Evolutionary conservation across 2,329 filamentous ascomycete genomes (phyloP), one percentile per base, ranked within the genome.

Genomic region (Colletotrichum sp.): DNA sequence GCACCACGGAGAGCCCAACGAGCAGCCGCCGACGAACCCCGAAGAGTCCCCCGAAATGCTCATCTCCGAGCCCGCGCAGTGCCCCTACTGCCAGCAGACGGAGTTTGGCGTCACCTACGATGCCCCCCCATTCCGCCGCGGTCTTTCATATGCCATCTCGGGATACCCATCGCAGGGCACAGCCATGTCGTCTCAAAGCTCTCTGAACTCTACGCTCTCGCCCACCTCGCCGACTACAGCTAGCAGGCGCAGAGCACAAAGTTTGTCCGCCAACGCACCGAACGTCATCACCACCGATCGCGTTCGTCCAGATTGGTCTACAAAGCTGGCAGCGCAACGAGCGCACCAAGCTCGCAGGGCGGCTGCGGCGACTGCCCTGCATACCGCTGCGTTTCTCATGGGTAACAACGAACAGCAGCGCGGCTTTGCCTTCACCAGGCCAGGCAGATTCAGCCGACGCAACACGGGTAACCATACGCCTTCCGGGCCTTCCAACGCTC

Each of bases 31-130:
- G 34, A 74, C 83, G n/a, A 85, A 83, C 16, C 84, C 89, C 0
- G 89, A 91, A 21, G 89, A 90, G 73, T 71, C 73, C 14, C 87
- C 89, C 1, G 91, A 92, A 69, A 90, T 94, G 82, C 89, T 99
- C 18, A 94, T 98, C 1, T 98, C 96, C 8, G 96, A 98, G 81
- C 95, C 97, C 4, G 95, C 97, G 1, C 92, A 93, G 28, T 99
- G 97, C 82, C 97, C 97, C 0, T 99, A 98, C 84, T 99, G 97
- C 84, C 95, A 97, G 66, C 95, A 97, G 79, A 92, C 95, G 3
- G 96, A 99, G 78, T 98, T 98, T 82, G 97, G 97, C 62, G 94
- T 99, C n/a, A 98, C 95, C 0, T 99, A 98, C 83, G 92, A 96
- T 6, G 90, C 96, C 14, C 97, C 97, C 4, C 92, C 95, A 1